Evolutionary conservation across 345 rosid genomes (phyloP).

Genomic region (Populus davidiana): DNA sequence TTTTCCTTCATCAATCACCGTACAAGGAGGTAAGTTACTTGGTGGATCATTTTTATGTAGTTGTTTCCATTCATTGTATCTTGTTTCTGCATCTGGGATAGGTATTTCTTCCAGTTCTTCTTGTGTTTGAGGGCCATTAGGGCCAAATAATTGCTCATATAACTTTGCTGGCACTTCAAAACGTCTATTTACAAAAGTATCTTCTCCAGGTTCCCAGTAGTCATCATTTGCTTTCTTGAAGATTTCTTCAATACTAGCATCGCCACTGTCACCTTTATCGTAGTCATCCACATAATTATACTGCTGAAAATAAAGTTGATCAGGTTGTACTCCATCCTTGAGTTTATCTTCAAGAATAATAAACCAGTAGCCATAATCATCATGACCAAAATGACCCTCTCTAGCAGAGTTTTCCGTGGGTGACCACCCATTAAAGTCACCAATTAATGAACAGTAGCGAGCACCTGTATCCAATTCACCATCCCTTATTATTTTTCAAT

Average conservation of each 20-base stretch:
- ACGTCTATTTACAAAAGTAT: slow-evolving; percentile 66
- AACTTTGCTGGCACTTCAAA: slow-evolving; percentile 84
- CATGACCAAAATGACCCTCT: slow-evolving; percentile 81
- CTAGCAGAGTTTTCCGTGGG: slow-evolving; percentile 81
- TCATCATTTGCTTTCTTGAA: slow-evolving; percentile 80
- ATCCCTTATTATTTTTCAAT: too few species aligned
- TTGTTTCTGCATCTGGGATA: slow-evolving; percentile 71
- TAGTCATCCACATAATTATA: slow-evolving; percentile 81
- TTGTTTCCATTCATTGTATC: slow-evolving; percentile 71
- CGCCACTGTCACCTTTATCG: slow-evolving; percentile 86
- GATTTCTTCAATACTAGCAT: slow-evolving; percentile 59
- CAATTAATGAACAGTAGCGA: slow-evolving; percentile 85
- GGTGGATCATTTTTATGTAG: slow-evolving; percentile 90
- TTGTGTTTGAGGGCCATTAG: slow-evolving; percentile 80
- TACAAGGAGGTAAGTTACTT: slow-evolving; percentile 69
- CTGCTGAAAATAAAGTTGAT: slow-evolving; percentile 91
- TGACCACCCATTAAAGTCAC: slow-evolving; percentile 91
- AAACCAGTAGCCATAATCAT: slow-evolving; percentile 95
- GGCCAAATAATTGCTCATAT: slow-evolving; percentile 88
- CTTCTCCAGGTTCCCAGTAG: slow-evolving; percentile 99
- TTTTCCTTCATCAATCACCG: slow-evolving; percentile 78
- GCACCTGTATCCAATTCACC: slow-evolving; percentile 53
- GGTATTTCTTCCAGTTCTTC: slow-evolving; percentile 78
- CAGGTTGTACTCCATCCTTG: slow-evolving; percentile 78
- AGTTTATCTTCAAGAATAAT: slow-evolving; percentile 85